These are phyloP conservation scores for Angomonas deanei DNA, from an alignment of 208 protist genomes.

Conservation along the genomic window DNA sequence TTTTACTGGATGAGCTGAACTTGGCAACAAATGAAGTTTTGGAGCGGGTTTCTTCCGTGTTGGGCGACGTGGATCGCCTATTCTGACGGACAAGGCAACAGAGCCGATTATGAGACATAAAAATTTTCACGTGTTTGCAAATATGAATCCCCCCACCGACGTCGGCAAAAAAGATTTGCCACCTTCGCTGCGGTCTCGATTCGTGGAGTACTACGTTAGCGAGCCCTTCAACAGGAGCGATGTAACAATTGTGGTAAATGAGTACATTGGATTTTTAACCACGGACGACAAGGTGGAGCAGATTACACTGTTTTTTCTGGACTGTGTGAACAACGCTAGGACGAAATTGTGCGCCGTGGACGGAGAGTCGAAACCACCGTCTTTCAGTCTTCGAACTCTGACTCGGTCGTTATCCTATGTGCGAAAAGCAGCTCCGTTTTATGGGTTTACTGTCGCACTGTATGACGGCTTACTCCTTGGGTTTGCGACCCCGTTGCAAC, in stretches of 20 bases:
- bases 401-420: conserved; percentile 95
- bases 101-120: conserved; percentile 87
- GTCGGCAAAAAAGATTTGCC: conserved; percentile 99
- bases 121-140: conserved; percentile 99
- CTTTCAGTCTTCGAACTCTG: conserved; percentile 97
- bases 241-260: conserved; percentile 89
- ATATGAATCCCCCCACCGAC: conserved; percentile 99
- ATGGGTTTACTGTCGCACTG: conserved; percentile 94
- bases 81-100: conserved; percentile 72
- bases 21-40: conserved; percentile 97
- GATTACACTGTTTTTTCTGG: conserved; percentile 95
- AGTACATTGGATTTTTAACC: conserved; percentile 83
- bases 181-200: conserved; percentile 90
- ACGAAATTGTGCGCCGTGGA: conserved; percentile 90
- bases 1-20: conserved; percentile 99
- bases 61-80: conserved; percentile 89
- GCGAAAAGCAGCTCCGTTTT: conserved; percentile 76
- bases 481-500: conserved; percentile 95
- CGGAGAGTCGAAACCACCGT: conserved; percentile 89
- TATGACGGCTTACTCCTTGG: conserved; percentile 95
- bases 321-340: conserved; percentile 78
- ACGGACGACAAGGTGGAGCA: conserved; percentile 81
- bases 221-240: conserved; percentile 94
- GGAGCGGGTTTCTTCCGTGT: conserved; percentile 92
- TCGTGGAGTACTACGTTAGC: conserved; percentile 98